Conservation (phyloP, 2,329 filamentous ascomycete species). For the Penicillium sp. region DNA sequence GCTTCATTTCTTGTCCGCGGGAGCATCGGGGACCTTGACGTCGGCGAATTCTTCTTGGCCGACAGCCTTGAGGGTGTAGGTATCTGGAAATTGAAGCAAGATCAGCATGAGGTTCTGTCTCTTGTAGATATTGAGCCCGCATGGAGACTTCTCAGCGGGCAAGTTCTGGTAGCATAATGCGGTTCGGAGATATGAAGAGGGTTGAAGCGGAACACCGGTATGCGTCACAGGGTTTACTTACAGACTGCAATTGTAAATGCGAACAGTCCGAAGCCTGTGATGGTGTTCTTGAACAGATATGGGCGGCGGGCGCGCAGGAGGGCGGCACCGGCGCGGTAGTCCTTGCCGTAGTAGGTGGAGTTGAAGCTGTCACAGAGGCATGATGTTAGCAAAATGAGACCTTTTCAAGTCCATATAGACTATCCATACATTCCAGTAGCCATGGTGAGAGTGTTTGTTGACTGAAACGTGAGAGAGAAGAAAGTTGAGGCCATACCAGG, state of each 20-base stretch:
- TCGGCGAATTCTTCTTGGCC: slow-evolving; percentile 97
- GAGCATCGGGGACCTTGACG: slow-evolving; percentile 80
- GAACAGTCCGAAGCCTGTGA: slow-evolving; percentile 75
- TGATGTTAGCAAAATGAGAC: slow-evolving; percentile 5
- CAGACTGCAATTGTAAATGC: slow-evolving; percentile 81
- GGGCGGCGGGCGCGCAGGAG: slow-evolving; percentile 89
- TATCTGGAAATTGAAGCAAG: slow-evolving; percentile 50
- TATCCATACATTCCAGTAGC: slow-evolving; percentile 26
- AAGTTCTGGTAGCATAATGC: slow-evolving; percentile 9
- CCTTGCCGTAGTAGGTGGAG: slow-evolving; percentile 88
- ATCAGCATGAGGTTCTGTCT: slow-evolving; percentile 6
- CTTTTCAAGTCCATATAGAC: not conserved
- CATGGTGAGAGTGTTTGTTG: slow-evolving; percentile 17
- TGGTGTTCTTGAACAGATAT: slow-evolving; percentile 84
- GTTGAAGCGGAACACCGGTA: not conserved
- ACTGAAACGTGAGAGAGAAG: slow-evolving; percentile 3
- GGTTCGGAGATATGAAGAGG: not conserved
- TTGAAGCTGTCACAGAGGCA: slow-evolving; percentile 51
- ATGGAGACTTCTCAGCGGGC: not conserved
- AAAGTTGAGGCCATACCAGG: slow-evolving; percentile 14
- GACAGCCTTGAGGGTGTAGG: slow-evolving; percentile 76
- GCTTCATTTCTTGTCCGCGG: slow-evolving; percentile 41
- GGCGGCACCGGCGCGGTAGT: slow-evolving; percentile 80
- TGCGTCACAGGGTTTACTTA: slow-evolving; percentile 52
- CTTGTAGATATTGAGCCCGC: not conserved